Evolutionary conservation across 257 asterid genomes (phyloP).

Genomic region (Craterostigma plantagineum): DNA sequence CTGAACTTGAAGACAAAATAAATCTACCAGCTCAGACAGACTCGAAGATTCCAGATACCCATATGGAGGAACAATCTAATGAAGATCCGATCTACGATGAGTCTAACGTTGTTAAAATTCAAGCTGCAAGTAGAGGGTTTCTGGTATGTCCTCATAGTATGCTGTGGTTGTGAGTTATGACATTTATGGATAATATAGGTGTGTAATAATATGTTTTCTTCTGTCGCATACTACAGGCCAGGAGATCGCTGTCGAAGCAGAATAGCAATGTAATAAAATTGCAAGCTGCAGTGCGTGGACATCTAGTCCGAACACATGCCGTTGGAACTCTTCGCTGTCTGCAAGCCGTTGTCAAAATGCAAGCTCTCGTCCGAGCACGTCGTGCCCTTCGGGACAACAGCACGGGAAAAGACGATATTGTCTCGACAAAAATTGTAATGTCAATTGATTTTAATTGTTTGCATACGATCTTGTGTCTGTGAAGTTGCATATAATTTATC

Average conservation of each 20-base stretch:
- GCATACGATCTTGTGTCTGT: conserved; percentile 3
- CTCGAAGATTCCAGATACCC: conserved; percentile 16
- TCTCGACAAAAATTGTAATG: conserved; percentile 7
- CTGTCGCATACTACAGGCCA: conserved; percentile 41
- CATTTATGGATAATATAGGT: background rate
- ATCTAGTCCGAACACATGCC: conserved; percentile 69
- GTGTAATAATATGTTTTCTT: background rate
- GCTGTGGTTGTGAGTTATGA: conserved; percentile 1
- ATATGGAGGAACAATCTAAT: conserved; percentile 17
- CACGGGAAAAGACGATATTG: conserved; percentile 15
- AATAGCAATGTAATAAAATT: conserved; percentile 30
- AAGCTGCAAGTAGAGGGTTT: conserved; percentile 50
- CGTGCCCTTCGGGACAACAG: conserved; percentile 16
- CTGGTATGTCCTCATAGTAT: conserved; percentile 36
- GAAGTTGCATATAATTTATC: background rate
- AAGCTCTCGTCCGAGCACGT: conserved; percentile 74
- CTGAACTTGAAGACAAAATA: conserved; percentile 26
- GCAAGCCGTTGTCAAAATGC: conserved; percentile 84
- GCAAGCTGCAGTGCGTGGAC: conserved; percentile 97
- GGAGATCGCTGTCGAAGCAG: conserved; percentile 30
- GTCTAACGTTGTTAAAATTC: conserved; percentile 34
- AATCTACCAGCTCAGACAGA: conserved; percentile 18
- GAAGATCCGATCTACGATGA: conserved; percentile 29
- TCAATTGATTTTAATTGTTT: conserved; percentile 7
- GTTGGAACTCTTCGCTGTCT: conserved; percentile 88